Percentiles rank a stretch among this genome's conserved stretches.
Evolutionary conservation across 2,329 filamentous ascomycete species (phyloP).

Genomic region (Dothistroma pini): DNA sequence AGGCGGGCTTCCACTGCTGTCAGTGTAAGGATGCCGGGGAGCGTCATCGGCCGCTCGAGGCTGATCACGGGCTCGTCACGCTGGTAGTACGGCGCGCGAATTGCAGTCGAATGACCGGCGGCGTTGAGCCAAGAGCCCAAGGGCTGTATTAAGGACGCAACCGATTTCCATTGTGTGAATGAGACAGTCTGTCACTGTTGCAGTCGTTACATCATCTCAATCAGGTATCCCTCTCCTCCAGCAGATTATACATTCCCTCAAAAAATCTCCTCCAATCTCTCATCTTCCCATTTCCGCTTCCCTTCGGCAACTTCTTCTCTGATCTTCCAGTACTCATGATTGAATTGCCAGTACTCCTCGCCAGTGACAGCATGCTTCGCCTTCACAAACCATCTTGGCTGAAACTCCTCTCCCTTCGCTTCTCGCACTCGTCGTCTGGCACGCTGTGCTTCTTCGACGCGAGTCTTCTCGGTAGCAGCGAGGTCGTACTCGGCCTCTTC

Average conservation of each 20-base stretch:
- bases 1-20: too few relatives aligned
- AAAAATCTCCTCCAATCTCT: slow-evolving; percentile 70
- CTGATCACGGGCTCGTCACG: too few relatives aligned
- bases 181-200: not conserved
- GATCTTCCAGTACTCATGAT: slow-evolving; percentile 80
- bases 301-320: slow-evolving; percentile 64
- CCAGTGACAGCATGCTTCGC: slow-evolving; percentile 72
- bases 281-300: slow-evolving; percentile 58
- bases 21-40: too few relatives aligned
- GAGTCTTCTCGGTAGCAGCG: slow-evolving; percentile 88
- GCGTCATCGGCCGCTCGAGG: too few relatives aligned
- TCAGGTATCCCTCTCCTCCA: not conserved
- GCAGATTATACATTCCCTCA: slow-evolving; percentile 28
- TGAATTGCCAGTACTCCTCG: slow-evolving; percentile 87
- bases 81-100: too few relatives aligned
- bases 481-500: slow-evolving; percentile 97
- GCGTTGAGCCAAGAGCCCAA: too few relatives aligned
- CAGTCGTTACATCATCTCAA: not conserved
- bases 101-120: too few relatives aligned
- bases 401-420: slow-evolving; percentile 73
- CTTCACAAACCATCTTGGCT: slow-evolving; percentile 80
- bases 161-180: not conserved
- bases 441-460: slow-evolving; percentile 88
- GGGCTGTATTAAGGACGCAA: not conserved
- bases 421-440: slow-evolving; percentile 71